Base-by-base conservation (phyloP, 176 grass and related monocot genomes). In the Triticum urartu region DNA sequence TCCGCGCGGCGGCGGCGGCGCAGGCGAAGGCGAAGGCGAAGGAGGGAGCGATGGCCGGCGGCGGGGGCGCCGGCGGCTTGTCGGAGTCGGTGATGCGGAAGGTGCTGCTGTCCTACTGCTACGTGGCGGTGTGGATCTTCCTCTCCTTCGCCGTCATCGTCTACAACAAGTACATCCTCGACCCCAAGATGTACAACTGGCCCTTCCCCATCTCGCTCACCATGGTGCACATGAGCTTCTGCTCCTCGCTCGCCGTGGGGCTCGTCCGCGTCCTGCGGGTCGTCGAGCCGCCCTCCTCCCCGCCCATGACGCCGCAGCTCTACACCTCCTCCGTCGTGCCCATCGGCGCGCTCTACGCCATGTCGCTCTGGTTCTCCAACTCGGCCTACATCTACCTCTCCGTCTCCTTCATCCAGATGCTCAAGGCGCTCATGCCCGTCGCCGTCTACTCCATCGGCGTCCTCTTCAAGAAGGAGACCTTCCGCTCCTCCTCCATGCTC, bases 111-210 rank as follows among this genome's bases (percentile, higher is more conserved):
- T 95, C 95, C 9, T 98, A 98, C 87, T 78, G 77, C 76, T 98
- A 98, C 34, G 91, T 98, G 1, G 91, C 38, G 3, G 84, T 98
- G 12, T 98, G 95, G 95, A 98, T 98, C 95, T 89, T 92, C 91
- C 89, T 98, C 62, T 94, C 92, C 86, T 98, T 98, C 93, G 52
- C 95, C 14, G 95, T 98, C 70, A 98, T 98, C 78, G 89, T 98
- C 77, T 98, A 95, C 95, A 98, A 98, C 93, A 98, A 98, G 91
- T 98, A 92, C 87, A 98, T 98, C 87, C 88, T 98, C 35, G 95
- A 98, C 83, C 93, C 95, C 38, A 98, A 95, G 93, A 98, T 98
- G 95, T 98, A 98, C 89, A 93, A 95, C 84, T 98, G 95, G 95
- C 95, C 95, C 32, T 98, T 95, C 88, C 95, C 95, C 6, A 98